Base-by-base conservation (phyloP, 1,139 yeast genomes). In the Zygotorulaspora mrakii region DNA sequence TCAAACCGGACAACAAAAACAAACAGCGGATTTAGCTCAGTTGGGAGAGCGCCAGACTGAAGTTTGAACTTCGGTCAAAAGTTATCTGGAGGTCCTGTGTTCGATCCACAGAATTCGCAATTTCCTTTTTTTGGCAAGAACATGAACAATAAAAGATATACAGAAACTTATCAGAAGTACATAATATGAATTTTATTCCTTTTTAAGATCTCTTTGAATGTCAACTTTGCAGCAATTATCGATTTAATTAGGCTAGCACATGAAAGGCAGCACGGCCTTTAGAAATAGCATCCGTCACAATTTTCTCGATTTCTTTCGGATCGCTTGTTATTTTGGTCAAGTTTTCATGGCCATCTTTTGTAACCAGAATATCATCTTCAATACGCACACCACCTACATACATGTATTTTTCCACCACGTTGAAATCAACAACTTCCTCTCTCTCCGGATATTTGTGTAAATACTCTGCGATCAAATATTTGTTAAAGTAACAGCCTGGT, bases 361-460 rank as follows among this genome's bases (percentile, higher is more conserved):
- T 86, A 35, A 91, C 81, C 36, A 85, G 67, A 35, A 91, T 76
- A 57, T 89, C 96, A 59, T 91, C 98, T 64, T 91, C 98, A 46
- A 91, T 87, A 64, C 98, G 77, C 5, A 91, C 96, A 35, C 98
- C 98, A 16, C 98, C 98, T 45, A 91, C 77, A 50, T 82, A 76
- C 82, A 84, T 77, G 64, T 88, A 91, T 58, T 77, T 78, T 40
- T 84, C 79, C 49, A 91, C 70, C 1, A 82, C 78, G 0, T 75
- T 77, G 50, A 65, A 63, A 57, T 87, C 72, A 45, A 91, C 81
- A 62, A 67, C 86, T 55, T 78, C 77, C 29, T 69, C 57, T 54
- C 77, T 77, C 25, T 69, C 66, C 2, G 78, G 76, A 49, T 80
- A 76, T 42, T 76, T 69, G 9, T 45, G 46, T 52, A 84, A 66